Evolutionary conservation across 2,329 filamentous ascomycete genomes (phyloP).

Genomic region (Cladosporium sphaerospermum): DNA sequence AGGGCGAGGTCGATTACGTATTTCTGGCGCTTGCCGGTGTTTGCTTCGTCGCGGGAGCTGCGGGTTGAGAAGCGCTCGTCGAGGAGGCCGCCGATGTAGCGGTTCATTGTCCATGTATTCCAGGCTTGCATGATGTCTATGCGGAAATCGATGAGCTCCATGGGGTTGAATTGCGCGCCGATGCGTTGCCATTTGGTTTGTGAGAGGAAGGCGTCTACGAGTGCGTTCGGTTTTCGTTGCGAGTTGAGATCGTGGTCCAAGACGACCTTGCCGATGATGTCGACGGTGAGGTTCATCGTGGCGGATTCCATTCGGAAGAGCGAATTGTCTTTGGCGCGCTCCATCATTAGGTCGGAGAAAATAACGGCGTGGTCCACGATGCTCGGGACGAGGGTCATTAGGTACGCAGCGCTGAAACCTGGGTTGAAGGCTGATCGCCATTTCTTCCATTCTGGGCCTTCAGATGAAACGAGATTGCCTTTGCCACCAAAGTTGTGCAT

Average conservation of each 20-base stretch:
- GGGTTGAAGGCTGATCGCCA: slow-evolving; percentile 41
- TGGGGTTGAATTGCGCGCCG: slow-evolving; percentile 31
- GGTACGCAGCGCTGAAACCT: slow-evolving; percentile 33
- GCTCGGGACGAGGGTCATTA: slow-evolving; percentile 34
- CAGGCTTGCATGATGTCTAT: slow-evolving; percentile 30
- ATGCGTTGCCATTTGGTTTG: slow-evolving; percentile 31
- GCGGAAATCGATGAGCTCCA: slow-evolving; percentile 33
- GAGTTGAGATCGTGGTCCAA: slow-evolving; percentile 34
- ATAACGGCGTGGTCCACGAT: slow-evolving; percentile 32
- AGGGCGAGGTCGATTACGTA: slow-evolving; percentile 32
- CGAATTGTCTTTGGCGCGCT: slow-evolving; percentile 30
- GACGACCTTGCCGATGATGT: slow-evolving; percentile 38
- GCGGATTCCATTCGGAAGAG: slow-evolving; percentile 37
- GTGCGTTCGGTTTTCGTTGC: slow-evolving; percentile 29
- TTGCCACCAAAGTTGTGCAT: slow-evolving; percentile 33
- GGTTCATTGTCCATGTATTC: slow-evolving; percentile 33
- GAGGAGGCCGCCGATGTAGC: slow-evolving; percentile 30
- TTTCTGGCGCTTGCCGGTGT: slow-evolving; percentile 16
- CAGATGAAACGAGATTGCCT: slow-evolving; percentile 32
- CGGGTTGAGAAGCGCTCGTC: slow-evolving; percentile 33
- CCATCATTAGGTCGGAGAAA: slow-evolving; percentile 31
- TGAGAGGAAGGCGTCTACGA: slow-evolving; percentile 33
- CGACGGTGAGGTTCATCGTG: slow-evolving; percentile 36
- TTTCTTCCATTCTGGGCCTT: slow-evolving; percentile 38
- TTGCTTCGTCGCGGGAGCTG: slow-evolving; percentile 24